phyloP scores from a whole-genome alignment of 805 yeast species.

The Lipomyces mesembrius region DNA sequence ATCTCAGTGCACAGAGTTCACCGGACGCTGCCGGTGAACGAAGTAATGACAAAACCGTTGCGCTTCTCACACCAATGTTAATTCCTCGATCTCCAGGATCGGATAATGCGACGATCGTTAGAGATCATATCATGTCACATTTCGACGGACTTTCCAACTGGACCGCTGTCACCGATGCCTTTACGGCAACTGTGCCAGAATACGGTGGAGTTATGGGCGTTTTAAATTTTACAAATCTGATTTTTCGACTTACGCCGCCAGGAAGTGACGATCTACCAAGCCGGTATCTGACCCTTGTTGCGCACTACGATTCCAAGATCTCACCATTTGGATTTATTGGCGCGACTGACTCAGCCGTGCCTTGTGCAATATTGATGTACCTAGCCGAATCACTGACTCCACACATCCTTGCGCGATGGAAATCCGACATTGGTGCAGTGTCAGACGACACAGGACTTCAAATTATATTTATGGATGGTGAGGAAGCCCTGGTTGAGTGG shows the following conservation, averaged over 20 bases:
- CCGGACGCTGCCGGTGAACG: not conserved
- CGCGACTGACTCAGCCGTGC: constrained; percentile 63
- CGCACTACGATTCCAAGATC: constrained; percentile 60
- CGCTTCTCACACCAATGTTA: constrained; percentile 43
- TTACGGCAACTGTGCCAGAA: constrained; percentile 35
- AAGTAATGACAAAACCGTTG: constrained; percentile 2
- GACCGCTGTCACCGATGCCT: constrained; percentile 42
- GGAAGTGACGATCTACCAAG: constrained; percentile 15
- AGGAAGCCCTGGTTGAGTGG: constrained; percentile 64
- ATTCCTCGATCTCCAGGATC: constrained; percentile 52
- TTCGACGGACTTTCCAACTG: constrained; percentile 45
- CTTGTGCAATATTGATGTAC: constrained; percentile 58
- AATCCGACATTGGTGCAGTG: not conserved
- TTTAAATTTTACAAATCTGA: constrained; percentile 49
- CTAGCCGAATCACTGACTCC: constrained; percentile 46
- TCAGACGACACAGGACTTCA: constrained; percentile 48
- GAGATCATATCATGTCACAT: constrained; percentile 47
- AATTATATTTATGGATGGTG: constrained; percentile 63
- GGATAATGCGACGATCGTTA: constrained; percentile 48
- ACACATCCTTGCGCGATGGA: constrained; percentile 40
- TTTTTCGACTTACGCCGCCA: constrained; percentile 44
- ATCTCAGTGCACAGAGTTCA: not conserved
- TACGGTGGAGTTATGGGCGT: constrained; percentile 20
- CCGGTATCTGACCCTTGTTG: constrained; percentile 47
- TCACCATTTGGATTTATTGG: constrained; percentile 62